Base-by-base conservation (phyloP, 305 asterid genomes). In the Fraxinus sp. region DNA sequence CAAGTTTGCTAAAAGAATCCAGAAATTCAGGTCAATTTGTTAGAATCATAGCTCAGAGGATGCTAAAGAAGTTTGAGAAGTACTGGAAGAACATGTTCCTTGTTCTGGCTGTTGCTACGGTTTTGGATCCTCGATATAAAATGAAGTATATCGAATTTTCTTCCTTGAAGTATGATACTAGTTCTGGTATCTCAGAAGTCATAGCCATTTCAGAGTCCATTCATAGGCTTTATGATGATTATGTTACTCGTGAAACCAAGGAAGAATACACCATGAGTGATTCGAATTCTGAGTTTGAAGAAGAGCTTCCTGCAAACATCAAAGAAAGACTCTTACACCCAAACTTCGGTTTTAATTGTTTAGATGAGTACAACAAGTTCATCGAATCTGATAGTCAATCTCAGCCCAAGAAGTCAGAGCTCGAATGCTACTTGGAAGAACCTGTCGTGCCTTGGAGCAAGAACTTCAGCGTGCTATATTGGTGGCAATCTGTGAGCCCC, bases 41-140 rank as follows among this genome's bases (percentile, higher is more conserved):
- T 14, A 39, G 70, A 59, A 35, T 16, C 11, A 43, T 83, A 11
- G 78, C 79, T 3, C 32, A 70, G 70, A 79, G 59, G 16, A 79
- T 85, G 87, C 72, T 75, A 43, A 71, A 70, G 75, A 77, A 68
- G 20, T 64, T 83, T 16, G 77, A 55, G 62, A 70, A 41, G 37
- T 81, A 81, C 24, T 87, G 86, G 89, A 79, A 74, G 59, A 64
- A 75, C 24, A 46, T 71, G 78, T 82, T 74, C 77, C 49, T 80
- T 79, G 76, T 82, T 14, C 57, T 85, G 80, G 73, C 90, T 20
- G 14, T 87, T 20, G 86, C 86, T 30, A 68, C 86, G 7, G 82
- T 83, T 22, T 57, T 87, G 83, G 90, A 87, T 84, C 89, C 90
- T 33, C 81, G 87, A 11, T 85, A 79, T 64, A 86, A 87, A 78